These are phyloP conservation scores for Pseudoturritis turrita DNA, from an alignment of 345 rosid genomes.

Conservation along the genomic window DNA sequence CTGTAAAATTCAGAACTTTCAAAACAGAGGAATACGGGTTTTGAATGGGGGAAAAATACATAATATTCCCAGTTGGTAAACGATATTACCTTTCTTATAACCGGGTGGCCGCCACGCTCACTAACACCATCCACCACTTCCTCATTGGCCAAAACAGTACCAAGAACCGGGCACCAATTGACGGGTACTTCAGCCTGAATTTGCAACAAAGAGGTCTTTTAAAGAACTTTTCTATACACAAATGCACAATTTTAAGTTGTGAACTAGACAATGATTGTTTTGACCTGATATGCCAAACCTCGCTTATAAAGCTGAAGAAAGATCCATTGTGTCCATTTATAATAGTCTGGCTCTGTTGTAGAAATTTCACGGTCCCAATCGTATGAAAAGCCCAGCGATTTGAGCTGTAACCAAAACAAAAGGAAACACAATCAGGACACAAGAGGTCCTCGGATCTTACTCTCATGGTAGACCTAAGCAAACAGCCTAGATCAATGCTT, in stretches of 20 bases:
- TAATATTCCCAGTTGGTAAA: background rate
- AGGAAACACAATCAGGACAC: background rate
- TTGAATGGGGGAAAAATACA: background rate
- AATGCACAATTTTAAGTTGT: background rate
- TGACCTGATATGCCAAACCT: slow-evolving; percentile 97
- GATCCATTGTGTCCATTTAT: slow-evolving; percentile 98
- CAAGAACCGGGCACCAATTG: slow-evolving; percentile 99
- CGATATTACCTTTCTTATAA: slow-evolving; percentile 76
- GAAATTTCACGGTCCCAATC: slow-evolving; percentile 98
- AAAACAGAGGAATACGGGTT: slow-evolving; percentile 37
- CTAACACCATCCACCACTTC: slow-evolving; percentile 97
- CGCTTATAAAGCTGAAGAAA: slow-evolving; percentile 91
- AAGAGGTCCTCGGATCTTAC: background rate
- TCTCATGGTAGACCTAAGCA: background rate
- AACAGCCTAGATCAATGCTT: background rate
- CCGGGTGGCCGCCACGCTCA: slow-evolving; percentile 95
- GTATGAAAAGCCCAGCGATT: slow-evolving; percentile 83
- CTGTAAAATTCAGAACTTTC: slow-evolving; percentile 78
- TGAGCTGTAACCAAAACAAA: slow-evolving; percentile 61
- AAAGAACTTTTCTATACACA: slow-evolving; percentile 12
- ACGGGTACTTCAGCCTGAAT: slow-evolving; percentile 95
- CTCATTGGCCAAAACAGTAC: slow-evolving; percentile 97
- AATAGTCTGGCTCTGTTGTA: slow-evolving; percentile 83
- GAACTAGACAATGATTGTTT: slow-evolving; percentile 15
- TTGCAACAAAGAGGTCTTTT: slow-evolving; percentile 20